Evolutionary conservation across 164 flowering plant species (phyloP).

Genomic region (Pachysandra terminalis): DNA sequence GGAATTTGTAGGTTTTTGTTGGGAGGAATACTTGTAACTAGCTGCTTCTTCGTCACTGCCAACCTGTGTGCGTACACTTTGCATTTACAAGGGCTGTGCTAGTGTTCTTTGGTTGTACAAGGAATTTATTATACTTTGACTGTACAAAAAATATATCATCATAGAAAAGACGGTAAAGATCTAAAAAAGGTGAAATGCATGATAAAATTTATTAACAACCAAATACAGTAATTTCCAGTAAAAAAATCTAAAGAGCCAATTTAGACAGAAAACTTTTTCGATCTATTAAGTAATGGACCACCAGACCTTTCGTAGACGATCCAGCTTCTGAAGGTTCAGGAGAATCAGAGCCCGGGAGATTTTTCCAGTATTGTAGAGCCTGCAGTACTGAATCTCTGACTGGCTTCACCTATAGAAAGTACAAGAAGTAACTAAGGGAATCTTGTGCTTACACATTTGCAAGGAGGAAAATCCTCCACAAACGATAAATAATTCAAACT

Average conservation of each 20-base stretch:
- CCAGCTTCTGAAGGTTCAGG: slow-evolving; percentile 76
- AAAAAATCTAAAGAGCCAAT: background rate
- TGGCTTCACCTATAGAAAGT: slow-evolving; percentile 74
- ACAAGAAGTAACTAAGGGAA: slow-evolving; percentile 11
- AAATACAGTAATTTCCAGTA: background rate
- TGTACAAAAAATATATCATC: too few species aligned
- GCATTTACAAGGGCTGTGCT: too few species aligned
- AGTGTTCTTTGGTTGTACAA: too few species aligned
- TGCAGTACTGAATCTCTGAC: slow-evolving; percentile 77
- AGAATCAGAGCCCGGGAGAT: slow-evolving; percentile 47
- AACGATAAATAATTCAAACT: slow-evolving; percentile 5
- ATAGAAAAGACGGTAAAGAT: too few species aligned
- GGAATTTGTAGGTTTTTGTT: too few species aligned
- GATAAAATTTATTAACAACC: too few species aligned
- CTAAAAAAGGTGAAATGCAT: too few species aligned
- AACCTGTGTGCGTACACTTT: too few species aligned
- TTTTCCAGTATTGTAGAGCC: slow-evolving; percentile 71
- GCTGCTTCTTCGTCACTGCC: too few species aligned
- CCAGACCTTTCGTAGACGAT: slow-evolving; percentile 71
- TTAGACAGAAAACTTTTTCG: background rate
- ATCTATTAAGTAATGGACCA: background rate
- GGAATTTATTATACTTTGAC: too few species aligned
- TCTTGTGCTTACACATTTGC: slow-evolving; percentile 6
- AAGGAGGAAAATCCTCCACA: slow-evolving; percentile 9
- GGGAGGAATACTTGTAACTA: too few species aligned